A percentile compares a stretch with the other conserved stretches of the same genome.
Conservation (phyloP, 495 filamentous ascomycete genomes). For the Saxispiralis lemnorum region DNA sequence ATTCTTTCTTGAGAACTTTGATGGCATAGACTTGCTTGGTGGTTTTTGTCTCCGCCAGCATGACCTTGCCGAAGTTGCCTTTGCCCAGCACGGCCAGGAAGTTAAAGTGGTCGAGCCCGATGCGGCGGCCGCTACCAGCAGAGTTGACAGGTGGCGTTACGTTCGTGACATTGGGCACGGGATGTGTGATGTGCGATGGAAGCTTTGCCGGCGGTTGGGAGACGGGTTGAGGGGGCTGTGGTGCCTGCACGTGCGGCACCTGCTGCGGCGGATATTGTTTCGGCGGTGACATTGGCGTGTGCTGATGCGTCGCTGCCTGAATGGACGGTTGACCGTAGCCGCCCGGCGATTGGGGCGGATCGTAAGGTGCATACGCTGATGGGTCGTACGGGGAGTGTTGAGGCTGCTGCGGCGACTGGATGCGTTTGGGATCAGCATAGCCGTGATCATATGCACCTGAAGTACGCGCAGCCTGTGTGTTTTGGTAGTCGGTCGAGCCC, state of each 20-base stretch:
- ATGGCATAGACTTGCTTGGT: conserved; percentile 89
- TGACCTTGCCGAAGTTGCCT: conserved; percentile 99
- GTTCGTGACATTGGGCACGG: conserved; percentile 11
- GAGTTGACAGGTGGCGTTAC: conserved; percentile 23
- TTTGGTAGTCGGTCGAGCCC: conserved; percentile 29
- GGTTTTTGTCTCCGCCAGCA: conserved; percentile 93
- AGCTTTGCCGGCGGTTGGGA: conserved; percentile 22
- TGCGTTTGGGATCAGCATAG: background rate
- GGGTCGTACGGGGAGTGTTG: conserved; percentile 18
- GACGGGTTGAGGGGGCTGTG: conserved; percentile 9
- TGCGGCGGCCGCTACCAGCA: conserved; percentile 51
- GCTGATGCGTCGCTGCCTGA: conserved; percentile 7
- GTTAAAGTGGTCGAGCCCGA: conserved; percentile 96
- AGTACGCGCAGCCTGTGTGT: conserved; percentile 3
- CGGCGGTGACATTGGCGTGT: conserved; percentile 22
- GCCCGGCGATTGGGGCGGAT: conserved; percentile 10
- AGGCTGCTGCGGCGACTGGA: conserved; percentile 8
- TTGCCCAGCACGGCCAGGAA: conserved; percentile 97
- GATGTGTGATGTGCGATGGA: conserved; percentile 36
- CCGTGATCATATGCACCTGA: conserved; percentile 9
- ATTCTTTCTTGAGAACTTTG: conserved; percentile 99
- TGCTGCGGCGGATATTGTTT: conserved; percentile 27
- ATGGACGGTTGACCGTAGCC: conserved; percentile 10
- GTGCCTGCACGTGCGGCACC: conserved; percentile 16
- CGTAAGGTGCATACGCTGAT: conserved; percentile 16